Evolutionary conservation across 2,329 filamentous ascomycete species (phyloP).

Genomic region (Colletotrichum karsti): DNA sequence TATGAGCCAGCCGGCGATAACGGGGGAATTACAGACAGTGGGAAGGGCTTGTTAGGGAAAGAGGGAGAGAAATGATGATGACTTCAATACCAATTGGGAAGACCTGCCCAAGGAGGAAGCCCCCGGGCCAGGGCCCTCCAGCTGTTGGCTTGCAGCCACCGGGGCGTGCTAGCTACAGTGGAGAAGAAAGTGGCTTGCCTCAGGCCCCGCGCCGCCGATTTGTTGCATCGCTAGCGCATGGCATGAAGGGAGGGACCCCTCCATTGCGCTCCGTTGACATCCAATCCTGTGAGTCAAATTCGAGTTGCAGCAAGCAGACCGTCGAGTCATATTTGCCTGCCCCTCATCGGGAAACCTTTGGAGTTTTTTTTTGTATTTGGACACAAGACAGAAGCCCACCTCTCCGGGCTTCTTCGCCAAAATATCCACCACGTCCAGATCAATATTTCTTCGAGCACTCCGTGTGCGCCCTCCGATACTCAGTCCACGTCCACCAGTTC

Average conservation of each 20-base stretch:
- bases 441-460: conserved; percentile 60
- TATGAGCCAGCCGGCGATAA: no score
- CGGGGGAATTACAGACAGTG: no score
- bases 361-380: conserved; percentile 25
- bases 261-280: conserved; percentile 11
- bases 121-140: no score
- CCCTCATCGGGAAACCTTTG: conserved; percentile 28
- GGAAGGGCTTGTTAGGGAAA: no score
- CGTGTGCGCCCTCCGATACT: conserved; percentile 63
- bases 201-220: conserved; percentile 10
- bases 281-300: conserved; percentile 29
- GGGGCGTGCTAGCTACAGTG: neutral
- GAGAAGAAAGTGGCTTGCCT: neutral
- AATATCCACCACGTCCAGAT: conserved; percentile 56
- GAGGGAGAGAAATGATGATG: no score
- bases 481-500: conserved; percentile 45
- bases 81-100: no score
- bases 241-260: conserved; percentile 1
- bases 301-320: conserved; percentile 24
- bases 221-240: conserved; percentile 10
- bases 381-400: conserved; percentile 41
- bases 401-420: conserved; percentile 45
- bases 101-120: no score
- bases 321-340: conserved; percentile 29
- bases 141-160: no score